These are phyloP conservation scores for Pleurotus platypus DNA, from an alignment of 768 basidiomycete species.

Conservation along the genomic window DNA sequence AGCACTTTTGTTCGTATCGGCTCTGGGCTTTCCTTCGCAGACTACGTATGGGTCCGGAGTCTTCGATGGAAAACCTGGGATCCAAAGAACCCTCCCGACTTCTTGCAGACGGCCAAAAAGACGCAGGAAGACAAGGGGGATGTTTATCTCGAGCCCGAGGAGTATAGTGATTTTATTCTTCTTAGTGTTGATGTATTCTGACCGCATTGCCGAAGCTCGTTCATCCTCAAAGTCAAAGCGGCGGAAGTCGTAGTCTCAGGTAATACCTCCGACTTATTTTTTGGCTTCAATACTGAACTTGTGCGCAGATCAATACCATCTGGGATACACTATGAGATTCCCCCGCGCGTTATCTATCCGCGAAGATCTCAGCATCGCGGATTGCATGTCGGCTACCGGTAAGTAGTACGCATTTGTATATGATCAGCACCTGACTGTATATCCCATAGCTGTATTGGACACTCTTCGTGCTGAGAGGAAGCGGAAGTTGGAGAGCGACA, in stretches of 20 bases:
- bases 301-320: constrained; percentile 70
- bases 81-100: constrained; percentile 67
- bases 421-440: neutral
- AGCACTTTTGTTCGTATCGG: constrained; percentile 88
- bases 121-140: constrained; percentile 82
- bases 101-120: constrained; percentile 57
- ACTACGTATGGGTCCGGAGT: constrained; percentile 80
- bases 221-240: constrained; percentile 90
- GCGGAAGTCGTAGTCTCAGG: constrained; percentile 84
- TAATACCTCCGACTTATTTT: constrained; percentile 19
- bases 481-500: constrained; percentile 66
- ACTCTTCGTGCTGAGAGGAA: constrained; percentile 63
- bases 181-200: no score
- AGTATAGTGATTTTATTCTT: constrained; percentile 44
- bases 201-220: constrained; percentile 55
- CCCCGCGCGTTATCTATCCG: constrained; percentile 81
- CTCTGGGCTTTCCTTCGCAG: constrained; percentile 79
- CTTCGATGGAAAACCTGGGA: constrained; percentile 85
- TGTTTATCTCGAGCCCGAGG: constrained; percentile 83
- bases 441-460: constrained; percentile 52
- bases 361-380: constrained; percentile 68
- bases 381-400: constrained; percentile 75
- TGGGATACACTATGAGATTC: constrained; percentile 91
- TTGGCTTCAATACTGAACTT: constrained; percentile 9
- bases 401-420: neutral